These are phyloP conservation scores for Agrocybe praecox DNA, from an alignment of 768 basidiomycete genomes.

Conservation along the genomic window DNA sequence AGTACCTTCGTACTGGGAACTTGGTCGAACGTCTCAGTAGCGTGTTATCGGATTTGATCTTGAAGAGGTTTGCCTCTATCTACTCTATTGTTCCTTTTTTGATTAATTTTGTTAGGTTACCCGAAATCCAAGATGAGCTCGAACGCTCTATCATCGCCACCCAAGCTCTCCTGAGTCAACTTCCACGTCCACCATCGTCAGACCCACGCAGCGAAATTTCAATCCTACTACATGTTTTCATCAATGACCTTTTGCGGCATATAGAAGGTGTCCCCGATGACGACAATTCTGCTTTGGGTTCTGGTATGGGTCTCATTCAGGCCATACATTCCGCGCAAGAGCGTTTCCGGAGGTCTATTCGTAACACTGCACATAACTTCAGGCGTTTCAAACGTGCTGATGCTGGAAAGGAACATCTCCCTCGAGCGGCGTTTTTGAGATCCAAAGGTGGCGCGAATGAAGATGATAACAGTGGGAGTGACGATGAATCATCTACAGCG, in stretches of 20 bases:
- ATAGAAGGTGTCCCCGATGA: constrained; percentile 55
- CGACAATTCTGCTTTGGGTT: constrained; percentile 4
- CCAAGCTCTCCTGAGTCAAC: constrained; percentile 26
- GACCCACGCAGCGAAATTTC: constrained; percentile 64
- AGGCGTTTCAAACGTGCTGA: constrained; percentile 41
- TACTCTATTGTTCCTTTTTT: constrained; percentile 9
- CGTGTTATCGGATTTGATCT: constrained; percentile 64
- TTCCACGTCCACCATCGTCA: constrained; percentile 55
- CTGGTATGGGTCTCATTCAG: constrained; percentile 52
- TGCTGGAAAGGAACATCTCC: constrained; percentile 14
- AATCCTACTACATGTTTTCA: constrained; percentile 47
- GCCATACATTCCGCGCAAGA: constrained; percentile 50
- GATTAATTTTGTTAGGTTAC: constrained; percentile 44
- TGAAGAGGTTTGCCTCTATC: constrained; percentile 53
- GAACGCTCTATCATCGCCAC: constrained; percentile 45
- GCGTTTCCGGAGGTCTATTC: constrained; percentile 49
- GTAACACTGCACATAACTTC: constrained; percentile 58
- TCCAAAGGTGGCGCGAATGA: constrained; percentile 16
- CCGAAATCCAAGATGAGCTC: constrained; percentile 62
- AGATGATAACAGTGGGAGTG: constrained; percentile 7
- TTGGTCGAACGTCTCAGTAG: constrained; percentile 59
- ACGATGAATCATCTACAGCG: constrained; percentile 41
- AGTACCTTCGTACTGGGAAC: constrained; percentile 56
- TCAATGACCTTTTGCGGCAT: constrained; percentile 41
- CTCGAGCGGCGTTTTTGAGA: constrained; percentile 20